Evolutionary conservation across 805 yeast genomes (phyloP).

Genomic region (Maudiozyma turicensis): DNA sequence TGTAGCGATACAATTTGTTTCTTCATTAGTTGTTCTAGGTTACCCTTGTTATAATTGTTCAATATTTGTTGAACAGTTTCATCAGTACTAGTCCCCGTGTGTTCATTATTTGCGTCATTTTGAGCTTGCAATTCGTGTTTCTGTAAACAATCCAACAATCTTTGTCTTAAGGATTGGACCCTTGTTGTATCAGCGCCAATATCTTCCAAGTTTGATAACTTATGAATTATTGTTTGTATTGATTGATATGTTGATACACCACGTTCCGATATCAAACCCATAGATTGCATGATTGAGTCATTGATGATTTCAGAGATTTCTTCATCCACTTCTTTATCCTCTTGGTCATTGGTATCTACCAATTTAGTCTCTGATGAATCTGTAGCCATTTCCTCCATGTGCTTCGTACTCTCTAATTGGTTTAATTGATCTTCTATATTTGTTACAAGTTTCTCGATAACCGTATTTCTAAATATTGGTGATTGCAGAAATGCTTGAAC

Average conservation of each 20-base stretch:
- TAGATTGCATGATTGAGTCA: constrained; percentile 4
- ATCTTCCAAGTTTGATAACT: constrained; percentile 5
- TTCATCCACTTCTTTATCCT: neutral
- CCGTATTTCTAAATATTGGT: neutral
- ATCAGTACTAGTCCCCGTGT: neutral
- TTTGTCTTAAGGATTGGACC: constrained; percentile 3
- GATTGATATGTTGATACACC: constrained; percentile 2
- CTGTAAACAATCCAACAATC: neutral
- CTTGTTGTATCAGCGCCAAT: constrained; percentile 1
- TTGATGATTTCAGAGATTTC: constrained; percentile 4
- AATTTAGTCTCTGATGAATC: neutral
- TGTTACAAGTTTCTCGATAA: neutral
- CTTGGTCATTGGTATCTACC: neutral
- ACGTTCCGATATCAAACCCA: constrained; percentile 5
- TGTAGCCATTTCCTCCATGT: too few species aligned
- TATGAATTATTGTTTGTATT: constrained; percentile 2
- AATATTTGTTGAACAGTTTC: neutral
- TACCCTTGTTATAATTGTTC: neutral
- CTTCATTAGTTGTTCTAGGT: neutral
- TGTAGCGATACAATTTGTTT: neutral
- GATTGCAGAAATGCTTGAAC: neutral
- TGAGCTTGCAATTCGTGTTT: neutral
- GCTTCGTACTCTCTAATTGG: neutral
- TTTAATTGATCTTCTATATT: constrained; percentile 2
- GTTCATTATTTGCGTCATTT: neutral